Conservation (phyloP, 2,329 filamentous ascomycete species). For the Aureobasidium uvarum region DNA sequence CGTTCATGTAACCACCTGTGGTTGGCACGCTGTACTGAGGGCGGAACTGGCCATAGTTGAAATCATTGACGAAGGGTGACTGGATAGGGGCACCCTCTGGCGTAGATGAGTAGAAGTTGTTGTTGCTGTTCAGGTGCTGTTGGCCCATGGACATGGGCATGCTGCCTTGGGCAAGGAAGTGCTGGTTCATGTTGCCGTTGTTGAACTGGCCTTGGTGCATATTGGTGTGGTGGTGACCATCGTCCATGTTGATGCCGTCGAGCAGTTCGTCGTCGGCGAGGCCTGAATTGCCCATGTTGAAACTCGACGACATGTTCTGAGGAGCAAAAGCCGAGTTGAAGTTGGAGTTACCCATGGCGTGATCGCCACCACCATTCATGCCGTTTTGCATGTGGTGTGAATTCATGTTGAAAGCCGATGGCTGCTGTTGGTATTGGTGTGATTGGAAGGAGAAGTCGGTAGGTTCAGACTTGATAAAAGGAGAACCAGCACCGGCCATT, state of each 20-base stretch:
- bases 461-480: slow-evolving; percentile 67
- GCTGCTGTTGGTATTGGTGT: slow-evolving; percentile 37
- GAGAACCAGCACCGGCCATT: slow-evolving; percentile 58
- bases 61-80: slow-evolving; percentile 79
- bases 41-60: slow-evolving; percentile 74
- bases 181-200: slow-evolving; percentile 27
- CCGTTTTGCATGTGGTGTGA: slow-evolving; percentile 21
- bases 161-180: slow-evolving; percentile 24
- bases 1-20: slow-evolving; percentile 30
- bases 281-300: slow-evolving; percentile 71
- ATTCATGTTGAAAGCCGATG: slow-evolving; percentile 32
- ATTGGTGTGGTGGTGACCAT: slow-evolving; percentile 36
- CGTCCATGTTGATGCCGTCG: slow-evolving; percentile 63
- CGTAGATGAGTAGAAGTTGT: slow-evolving; percentile 75
- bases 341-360: slow-evolving; percentile 53
- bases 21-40: slow-evolving; percentile 40
- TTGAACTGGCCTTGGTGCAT: slow-evolving; percentile 35
- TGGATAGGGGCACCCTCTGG: slow-evolving; percentile 90
- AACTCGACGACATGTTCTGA: slow-evolving; percentile 64
- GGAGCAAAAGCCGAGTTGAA: slow-evolving; percentile 57
- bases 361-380: slow-evolving; percentile 29
- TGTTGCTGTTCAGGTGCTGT: slow-evolving; percentile 36
- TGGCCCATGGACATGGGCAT: slow-evolving; percentile 32
- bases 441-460: slow-evolving; percentile 60
- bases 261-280: slow-evolving; percentile 88